Percentiles rank a stretch among this genome's conserved stretches.
Conservation (phyloP, 352 stramenopile species). For the Pythium insidiosum region DNA sequence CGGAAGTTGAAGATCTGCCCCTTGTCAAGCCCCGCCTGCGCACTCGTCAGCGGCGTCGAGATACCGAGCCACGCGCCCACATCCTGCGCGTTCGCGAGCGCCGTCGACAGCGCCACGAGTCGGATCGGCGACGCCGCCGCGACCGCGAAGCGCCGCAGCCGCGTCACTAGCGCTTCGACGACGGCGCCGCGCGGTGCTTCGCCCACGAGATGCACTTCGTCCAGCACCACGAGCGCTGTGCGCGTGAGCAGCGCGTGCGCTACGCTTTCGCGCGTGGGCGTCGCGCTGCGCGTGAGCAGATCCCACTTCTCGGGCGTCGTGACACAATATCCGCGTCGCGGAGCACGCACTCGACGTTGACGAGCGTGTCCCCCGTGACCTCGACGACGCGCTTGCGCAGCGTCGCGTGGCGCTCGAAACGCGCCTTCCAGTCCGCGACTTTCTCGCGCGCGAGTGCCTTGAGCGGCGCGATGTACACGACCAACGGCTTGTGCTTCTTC, state of each 20-base stretch:
- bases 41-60: no score
- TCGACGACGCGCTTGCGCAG: conserved; percentile 93
- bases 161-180: conserved; percentile 87
- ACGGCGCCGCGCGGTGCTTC: conserved; percentile 92
- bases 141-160: conserved; percentile 70
- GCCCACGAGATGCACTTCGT: conserved; percentile 97
- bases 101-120: conserved; percentile 94
- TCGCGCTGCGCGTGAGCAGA: conserved; percentile 90
- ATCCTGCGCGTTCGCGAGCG: conserved; percentile 94
- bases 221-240: conserved; percentile 91
- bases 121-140: conserved; percentile 65
- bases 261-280: no score
- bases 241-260: conserved; percentile 56
- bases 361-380: conserved; percentile 95
- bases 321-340: conserved; percentile 94
- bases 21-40: conserved; percentile 35
- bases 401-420: conserved; percentile 78
- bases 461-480: conserved; percentile 98
- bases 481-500: conserved; percentile 47
- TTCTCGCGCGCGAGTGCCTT: conserved; percentile 96
- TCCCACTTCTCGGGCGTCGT: conserved; percentile 99
- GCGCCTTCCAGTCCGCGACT: conserved; percentile 94
- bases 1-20: conserved; percentile 93
- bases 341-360: conserved; percentile 87
- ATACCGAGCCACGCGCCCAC: conserved; percentile 97